Conservation (phyloP, 345 rosid species). For the Sonneratia caseolaris region DNA sequence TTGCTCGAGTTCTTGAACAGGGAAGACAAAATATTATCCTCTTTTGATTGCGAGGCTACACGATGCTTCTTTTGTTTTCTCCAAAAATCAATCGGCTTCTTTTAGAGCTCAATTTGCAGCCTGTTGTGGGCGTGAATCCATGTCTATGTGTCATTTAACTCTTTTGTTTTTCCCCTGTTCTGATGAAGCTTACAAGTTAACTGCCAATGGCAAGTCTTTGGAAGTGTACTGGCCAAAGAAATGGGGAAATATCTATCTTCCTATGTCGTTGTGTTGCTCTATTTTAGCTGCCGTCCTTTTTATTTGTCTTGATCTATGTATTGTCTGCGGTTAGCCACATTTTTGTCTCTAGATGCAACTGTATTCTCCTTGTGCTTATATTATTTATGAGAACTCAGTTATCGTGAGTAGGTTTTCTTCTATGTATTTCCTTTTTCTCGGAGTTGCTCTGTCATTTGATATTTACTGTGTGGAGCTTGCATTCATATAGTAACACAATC, state of each 20-base stretch:
- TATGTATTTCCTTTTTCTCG: too few species aligned
- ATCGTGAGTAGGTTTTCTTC: too few species aligned
- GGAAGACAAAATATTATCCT: not conserved
- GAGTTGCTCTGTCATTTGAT: too few species aligned
- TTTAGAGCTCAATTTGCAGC: not conserved
- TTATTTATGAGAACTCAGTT: too few species aligned
- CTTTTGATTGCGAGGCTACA: not conserved
- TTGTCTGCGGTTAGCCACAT: not conserved
- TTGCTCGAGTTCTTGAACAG: not conserved
- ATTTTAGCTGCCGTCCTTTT: too few species aligned
- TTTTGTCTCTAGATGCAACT: not conserved
- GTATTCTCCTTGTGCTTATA: not conserved
- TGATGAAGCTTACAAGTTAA: not conserved
- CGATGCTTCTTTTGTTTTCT: not conserved
- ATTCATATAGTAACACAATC: too few species aligned
- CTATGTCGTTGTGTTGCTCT: not conserved
- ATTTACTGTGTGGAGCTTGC: too few species aligned
- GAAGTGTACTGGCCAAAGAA: not conserved
- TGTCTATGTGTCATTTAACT: not conserved
- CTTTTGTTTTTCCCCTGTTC: not conserved
- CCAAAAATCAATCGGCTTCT: not conserved
- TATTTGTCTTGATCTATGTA: not conserved
- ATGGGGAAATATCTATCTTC: not conserved
- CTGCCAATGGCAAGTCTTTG: not conserved
- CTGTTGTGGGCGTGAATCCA: not conserved